Base-by-base conservation (phyloP, 805 yeast species). In the Yamadazyma akitaensis region DNA sequence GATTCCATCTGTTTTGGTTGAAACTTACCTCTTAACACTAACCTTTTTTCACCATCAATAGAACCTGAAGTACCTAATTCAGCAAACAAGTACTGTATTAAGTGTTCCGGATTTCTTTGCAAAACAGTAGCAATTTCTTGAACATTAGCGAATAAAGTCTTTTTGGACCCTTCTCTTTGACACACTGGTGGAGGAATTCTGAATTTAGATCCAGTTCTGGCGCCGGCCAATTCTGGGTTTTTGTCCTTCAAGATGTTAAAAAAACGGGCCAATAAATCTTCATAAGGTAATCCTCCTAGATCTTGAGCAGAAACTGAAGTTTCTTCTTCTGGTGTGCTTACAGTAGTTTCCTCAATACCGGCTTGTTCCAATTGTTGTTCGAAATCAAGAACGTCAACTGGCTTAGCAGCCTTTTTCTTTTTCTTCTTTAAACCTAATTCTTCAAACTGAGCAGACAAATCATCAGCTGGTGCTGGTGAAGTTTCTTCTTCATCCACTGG, bases 41-140 rank as follows among this genome's bases (percentile, higher is more conserved):
- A 81, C 72, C 99, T 85, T 77, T 90, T 88, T 70, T 88, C 92
- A 68, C 98, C 99, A 72, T 94, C 99, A 51, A 94, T 92, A 47
- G 97, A 91, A 64, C 99, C 99, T 2, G 98, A 89, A 17, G 99
- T 94, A 84, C 99, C 99, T 80, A 94, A 79, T 75, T 94, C 99
- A 1, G 98, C 97, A 72, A 94, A 94, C 70, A 94, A 73, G 72
- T 86, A 94, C 75, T 90, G 97, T 68, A 94, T 94, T 55, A 94
- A 83, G 73, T 94, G 99, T 63, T 94, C 99, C 57, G 96, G 94
- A 45, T 90, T 87, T 75, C 99, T 84, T 71, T 94, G 97, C 75
- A 94, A 79, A 47, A 90, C 94, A 57, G 88, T 88, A 53, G 96
- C 81, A 58, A 94, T 94, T 61, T 88, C 96, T 73, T 91, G 96